Conservation (phyloP, 1,139 yeast genomes). For the Geotrichum restrictum region DNA sequence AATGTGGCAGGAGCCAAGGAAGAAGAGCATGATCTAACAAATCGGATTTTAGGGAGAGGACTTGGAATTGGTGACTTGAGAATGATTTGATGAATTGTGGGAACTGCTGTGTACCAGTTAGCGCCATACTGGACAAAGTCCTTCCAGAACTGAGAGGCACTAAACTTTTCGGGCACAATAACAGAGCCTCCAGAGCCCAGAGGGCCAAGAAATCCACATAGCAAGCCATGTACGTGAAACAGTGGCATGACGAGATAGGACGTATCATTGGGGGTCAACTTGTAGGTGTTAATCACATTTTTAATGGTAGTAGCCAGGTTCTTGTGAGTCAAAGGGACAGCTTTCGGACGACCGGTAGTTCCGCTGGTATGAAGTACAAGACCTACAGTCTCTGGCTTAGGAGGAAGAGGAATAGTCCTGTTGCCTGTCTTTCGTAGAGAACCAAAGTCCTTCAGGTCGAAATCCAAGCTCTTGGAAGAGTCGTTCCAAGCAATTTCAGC, state of each 20-base stretch:
- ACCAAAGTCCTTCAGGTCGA: constrained; percentile 31
- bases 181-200: constrained; percentile 58
- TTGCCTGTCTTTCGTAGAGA: constrained; percentile 18
- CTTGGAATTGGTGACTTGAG: constrained; percentile 49
- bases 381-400: constrained; percentile 50
- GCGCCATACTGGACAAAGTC: constrained; percentile 50
- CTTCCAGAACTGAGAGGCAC: constrained; percentile 56
- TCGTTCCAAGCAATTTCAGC: constrained; percentile 51
- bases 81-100: constrained; percentile 64
- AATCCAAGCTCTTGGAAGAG: constrained; percentile 26
- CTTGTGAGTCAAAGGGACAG: constrained; percentile 61
- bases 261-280: constrained; percentile 46
- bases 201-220: constrained; percentile 59
- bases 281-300: constrained; percentile 56
- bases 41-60: constrained; percentile 52
- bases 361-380: constrained; percentile 66
- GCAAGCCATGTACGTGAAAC: constrained; percentile 68
- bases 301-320: constrained; percentile 56
- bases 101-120: constrained; percentile 71
- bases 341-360: constrained; percentile 68
- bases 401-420: constrained; percentile 41
- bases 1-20: constrained; percentile 62
- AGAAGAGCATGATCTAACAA: constrained; percentile 65
- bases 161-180: constrained; percentile 54
- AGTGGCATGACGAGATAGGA: constrained; percentile 67